phyloP scores from a whole-genome alignment of 2,329 filamentous ascomycete genomes.

The Penicillium digitatum region DNA sequence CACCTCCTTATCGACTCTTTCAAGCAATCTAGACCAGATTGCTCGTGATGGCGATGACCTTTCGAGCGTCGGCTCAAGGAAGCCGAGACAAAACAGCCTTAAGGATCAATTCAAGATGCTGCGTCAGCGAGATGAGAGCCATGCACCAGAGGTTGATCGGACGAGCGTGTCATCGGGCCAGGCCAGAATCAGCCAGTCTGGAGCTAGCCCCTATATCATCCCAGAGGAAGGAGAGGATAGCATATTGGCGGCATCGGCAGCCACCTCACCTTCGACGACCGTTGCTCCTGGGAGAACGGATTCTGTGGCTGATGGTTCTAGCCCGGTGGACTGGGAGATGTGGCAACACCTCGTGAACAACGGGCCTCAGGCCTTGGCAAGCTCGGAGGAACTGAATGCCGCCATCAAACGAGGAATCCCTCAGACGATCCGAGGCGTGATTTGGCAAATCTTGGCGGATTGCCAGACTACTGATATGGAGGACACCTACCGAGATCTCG shows the following conservation, averaged over 20 bases:
- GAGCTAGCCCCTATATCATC: conserved; percentile 48
- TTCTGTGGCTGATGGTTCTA: conserved; percentile 67
- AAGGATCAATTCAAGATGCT: conserved; percentile 76
- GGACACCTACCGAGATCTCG: conserved; percentile 75
- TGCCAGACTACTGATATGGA: conserved; percentile 93
- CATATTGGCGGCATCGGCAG: conserved; percentile 25
- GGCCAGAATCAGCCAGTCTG: conserved; percentile 40
- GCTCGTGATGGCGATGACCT: conserved; percentile 63
- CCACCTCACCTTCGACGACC: conserved; percentile 25
- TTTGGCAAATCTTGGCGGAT: conserved; percentile 95
- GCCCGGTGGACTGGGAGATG: conserved; percentile 93
- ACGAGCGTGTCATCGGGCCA: conserved; percentile 48
- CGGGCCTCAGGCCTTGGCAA: conserved; percentile 84
- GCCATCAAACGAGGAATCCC: conserved; percentile 93
- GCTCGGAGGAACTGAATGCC: conserved; percentile 80
- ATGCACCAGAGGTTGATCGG: conserved; percentile 55
- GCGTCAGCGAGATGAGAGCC: conserved; percentile 68
- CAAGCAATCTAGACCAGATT: conserved; percentile 71
- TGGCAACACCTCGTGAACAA: conserved; percentile 97
- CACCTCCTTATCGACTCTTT: conserved; percentile 72
- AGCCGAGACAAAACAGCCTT: conserved; percentile 59
- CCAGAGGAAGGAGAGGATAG: conserved; percentile 46
- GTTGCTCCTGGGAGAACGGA: conserved; percentile 50
- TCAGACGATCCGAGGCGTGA: conserved; percentile 90
- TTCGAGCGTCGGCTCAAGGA: conserved; percentile 45